phyloP scores from a whole-genome alignment of 176 grass and related monocot species.

The Melocanna baccifera region DNA sequence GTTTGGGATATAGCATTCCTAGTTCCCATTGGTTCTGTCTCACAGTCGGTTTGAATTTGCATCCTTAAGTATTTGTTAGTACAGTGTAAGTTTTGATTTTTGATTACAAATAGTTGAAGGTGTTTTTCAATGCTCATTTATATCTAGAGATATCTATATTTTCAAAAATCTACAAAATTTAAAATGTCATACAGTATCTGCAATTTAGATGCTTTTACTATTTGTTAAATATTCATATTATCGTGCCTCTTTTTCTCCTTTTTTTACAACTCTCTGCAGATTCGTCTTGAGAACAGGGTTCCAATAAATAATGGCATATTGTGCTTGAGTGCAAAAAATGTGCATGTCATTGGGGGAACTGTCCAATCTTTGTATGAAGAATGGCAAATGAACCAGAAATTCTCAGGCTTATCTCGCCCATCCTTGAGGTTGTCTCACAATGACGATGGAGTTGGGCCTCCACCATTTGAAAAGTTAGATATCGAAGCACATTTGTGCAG shows the following conservation, averaged over 20 bases:
- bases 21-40: neutral
- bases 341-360: slow-evolving; percentile 58
- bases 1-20: neutral
- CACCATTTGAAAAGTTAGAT: slow-evolving; percentile 86
- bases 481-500: slow-evolving; percentile 27
- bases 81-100: neutral
- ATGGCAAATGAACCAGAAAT: slow-evolving; percentile 90
- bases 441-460: slow-evolving; percentile 67
- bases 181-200: neutral
- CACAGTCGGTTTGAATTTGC: neutral
- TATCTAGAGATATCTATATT: neutral
- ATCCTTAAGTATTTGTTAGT: neutral
- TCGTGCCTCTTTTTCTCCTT: neutral
- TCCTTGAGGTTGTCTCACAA: slow-evolving; percentile 55
- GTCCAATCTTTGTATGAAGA: slow-evolving; percentile 80
- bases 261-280: slow-evolving; percentile 28
- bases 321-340: slow-evolving; percentile 62
- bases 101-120: neutral
- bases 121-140: neutral
- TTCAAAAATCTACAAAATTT: neutral
- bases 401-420: slow-evolving; percentile 56
- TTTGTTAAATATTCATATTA: neutral
- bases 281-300: slow-evolving; percentile 67
- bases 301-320: slow-evolving; percentile 70
- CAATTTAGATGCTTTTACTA: neutral